These are phyloP conservation scores for Excoecaria cochinchinensis DNA, from an alignment of 345 rosid genomes.

Conservation along the genomic window DNA sequence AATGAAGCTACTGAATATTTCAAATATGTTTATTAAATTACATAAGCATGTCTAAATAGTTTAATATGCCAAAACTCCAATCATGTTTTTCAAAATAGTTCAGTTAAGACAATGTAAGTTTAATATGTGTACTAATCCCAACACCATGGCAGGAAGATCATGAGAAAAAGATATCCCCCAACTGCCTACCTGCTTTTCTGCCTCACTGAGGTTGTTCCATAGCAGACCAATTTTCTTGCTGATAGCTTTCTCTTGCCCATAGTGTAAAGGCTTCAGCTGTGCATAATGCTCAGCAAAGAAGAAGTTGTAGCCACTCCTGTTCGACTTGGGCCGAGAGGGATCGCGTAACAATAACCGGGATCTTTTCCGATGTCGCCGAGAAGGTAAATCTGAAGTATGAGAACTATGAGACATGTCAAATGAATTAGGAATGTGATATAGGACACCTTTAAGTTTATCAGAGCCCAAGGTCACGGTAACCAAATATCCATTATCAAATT, in stretches of 20 bases:
- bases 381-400: slow-evolving; percentile 30
- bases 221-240: slow-evolving; percentile 62
- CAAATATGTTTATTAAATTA: not conserved
- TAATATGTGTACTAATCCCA: not conserved
- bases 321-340: slow-evolving; percentile 62
- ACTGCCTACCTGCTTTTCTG: slow-evolving; percentile 61
- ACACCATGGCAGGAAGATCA: not conserved
- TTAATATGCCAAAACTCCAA: too few species aligned
- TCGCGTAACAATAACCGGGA: slow-evolving; percentile 47
- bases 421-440: slow-evolving; percentile 48
- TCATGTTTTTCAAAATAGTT: too few species aligned
- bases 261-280: slow-evolving; percentile 51
- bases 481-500: slow-evolving; percentile 74
- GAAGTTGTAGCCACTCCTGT: slow-evolving; percentile 77
- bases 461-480: slow-evolving; percentile 56
- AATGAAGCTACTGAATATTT: not conserved
- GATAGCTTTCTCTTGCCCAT: slow-evolving; percentile 58
- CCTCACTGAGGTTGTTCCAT: slow-evolving; percentile 68
- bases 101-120: not conserved
- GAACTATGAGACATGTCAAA: slow-evolving; percentile 33
- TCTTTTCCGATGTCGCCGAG: slow-evolving; percentile 50
- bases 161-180: not conserved
- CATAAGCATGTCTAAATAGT: not conserved
- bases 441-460: slow-evolving; percentile 58
- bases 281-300: slow-evolving; percentile 68